These are phyloP conservation scores for Candida morakotiae DNA, from an alignment of 805 yeast genomes.

Conservation along the genomic window DNA sequence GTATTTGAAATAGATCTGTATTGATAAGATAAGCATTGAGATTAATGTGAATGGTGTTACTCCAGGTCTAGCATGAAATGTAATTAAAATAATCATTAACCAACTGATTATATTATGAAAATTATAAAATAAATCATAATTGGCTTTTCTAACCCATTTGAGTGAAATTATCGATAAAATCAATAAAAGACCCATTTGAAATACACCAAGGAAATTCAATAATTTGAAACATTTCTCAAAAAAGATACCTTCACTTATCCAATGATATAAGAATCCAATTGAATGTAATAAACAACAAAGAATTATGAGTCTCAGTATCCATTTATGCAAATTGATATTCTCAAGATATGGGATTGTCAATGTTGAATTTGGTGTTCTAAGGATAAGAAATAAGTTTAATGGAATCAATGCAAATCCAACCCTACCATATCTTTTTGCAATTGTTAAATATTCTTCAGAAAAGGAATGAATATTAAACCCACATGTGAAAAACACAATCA, in stretches of 20 bases:
- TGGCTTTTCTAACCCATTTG: conserved; percentile 42
- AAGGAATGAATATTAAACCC: conserved; percentile 30
- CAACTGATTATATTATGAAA: conserved; percentile 52
- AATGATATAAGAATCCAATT: conserved; percentile 46
- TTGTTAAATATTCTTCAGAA: conserved; percentile 28
- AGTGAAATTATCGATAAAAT: conserved; percentile 44
- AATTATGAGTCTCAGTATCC: conserved; percentile 61
- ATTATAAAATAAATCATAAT: conserved; percentile 53
- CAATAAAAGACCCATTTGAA: conserved; percentile 32
- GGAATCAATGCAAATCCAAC: conserved; percentile 56
- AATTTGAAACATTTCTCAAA: conserved; percentile 27
- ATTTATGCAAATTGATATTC: conserved; percentile 58
- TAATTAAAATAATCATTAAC: conserved; percentile 40
- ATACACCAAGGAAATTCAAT: conserved; percentile 51
- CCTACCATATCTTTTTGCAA: conserved; percentile 58
- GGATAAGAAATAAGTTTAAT: conserved; percentile 49
- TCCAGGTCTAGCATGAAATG: conserved; percentile 70
- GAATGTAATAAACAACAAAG: conserved; percentile 46
- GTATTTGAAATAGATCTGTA: conserved; percentile 36
- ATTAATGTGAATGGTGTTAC: conserved; percentile 28
- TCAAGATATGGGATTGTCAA: conserved; percentile 58
- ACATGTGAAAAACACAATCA: conserved; percentile 24
- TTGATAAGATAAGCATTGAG: conserved; percentile 19
- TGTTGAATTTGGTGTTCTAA: conserved; percentile 44
- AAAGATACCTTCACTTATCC: conserved; percentile 38